Evolutionary conservation across 2,329 filamentous ascomycete genomes (phyloP), one percentile per base, ranked within the genome.

Genomic region (Ascocoryne sarcoides): DNA sequence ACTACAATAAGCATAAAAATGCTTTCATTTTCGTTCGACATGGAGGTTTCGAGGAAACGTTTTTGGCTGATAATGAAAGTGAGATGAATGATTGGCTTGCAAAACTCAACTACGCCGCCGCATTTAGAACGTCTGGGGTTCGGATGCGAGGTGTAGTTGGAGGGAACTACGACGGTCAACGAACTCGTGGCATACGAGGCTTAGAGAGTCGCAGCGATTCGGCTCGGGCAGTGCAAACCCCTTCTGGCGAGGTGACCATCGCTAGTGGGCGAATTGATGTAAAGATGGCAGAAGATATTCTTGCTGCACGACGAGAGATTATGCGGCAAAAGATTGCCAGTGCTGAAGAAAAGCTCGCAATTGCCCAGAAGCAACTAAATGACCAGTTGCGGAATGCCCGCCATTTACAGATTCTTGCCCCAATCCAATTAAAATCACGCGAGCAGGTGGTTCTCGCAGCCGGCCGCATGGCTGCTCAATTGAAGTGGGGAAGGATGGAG

Each of bases 71-170:
- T 53, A 87, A 79, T 39, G 92, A 98, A 54, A 70, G 77, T 1
- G 92, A 98, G 54, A 80, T 94, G 73, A 94, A 95, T 55, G 92
- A 98, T 58, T 98, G 92, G 92, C 69, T 98, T 19, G 85, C 84
- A 5, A 92, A 95, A 56, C 74, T 98, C 45, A 98, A 98, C 60
- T 96, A 96, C 59, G 90, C 90, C 23, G 89, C 92, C 7, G 86
- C 92, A 1, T 96, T 96, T 61, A 77, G 87, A 51, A 94, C 88
- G 0, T 86, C 89, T 4, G 89, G 90, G 10, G 87, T 96, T 4
- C 77, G 87, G 32, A 93, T 95, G 71, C 77, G 90, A 52, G 89
- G 88, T 16, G 82, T 95, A 42, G 74, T 92, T 38, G 88, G 85
- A 10, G 83, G 82, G 4, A 80, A 82, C 51, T 92, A 94, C 54